A percentile compares a stretch with the other conserved stretches of the same genome.
Conservation (phyloP, 2,329 filamentous ascomycete genomes). For the Scedosporium minutisporum region DNA sequence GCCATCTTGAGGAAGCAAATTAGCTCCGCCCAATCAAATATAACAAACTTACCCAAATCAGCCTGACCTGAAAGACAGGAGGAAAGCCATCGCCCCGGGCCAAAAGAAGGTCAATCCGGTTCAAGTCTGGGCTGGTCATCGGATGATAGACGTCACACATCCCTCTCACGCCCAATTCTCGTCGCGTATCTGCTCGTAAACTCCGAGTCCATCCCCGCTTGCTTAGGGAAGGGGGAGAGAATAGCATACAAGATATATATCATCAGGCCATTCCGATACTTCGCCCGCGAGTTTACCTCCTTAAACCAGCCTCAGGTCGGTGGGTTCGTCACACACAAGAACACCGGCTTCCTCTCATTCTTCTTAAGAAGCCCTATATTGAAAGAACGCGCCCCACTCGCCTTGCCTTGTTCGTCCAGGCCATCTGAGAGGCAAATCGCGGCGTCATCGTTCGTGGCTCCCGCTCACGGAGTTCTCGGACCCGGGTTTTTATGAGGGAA, state of each 20-base stretch:
- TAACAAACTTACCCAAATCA: no score
- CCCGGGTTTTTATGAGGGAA: constrained; percentile 3
- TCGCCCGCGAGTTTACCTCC: background rate
- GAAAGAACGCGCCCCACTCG: background rate
- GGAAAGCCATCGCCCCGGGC: no score
- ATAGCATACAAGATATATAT: background rate
- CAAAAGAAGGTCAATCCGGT: background rate
- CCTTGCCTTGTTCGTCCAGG: background rate
- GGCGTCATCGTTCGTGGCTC: background rate
- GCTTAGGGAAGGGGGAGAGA: no score
- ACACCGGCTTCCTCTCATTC: background rate
- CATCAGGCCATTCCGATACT: background rate
- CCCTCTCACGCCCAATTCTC: background rate
- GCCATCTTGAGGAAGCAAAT: no score
- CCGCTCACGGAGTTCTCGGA: background rate
- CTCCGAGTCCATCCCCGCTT: background rate
- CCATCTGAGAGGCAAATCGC: background rate
- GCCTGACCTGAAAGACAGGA: no score
- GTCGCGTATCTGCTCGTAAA: background rate
- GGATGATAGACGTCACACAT: background rate
- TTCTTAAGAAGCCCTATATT: background rate
- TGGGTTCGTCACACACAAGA: background rate
- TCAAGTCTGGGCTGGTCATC: background rate
- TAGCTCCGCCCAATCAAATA: no score
- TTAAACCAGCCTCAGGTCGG: background rate